Percentiles rank a stretch among this genome's conserved stretches.
Evolutionary conservation across 176 grass and related monocot species (phyloP).

Genomic region (Coix lacrymajobi): DNA sequence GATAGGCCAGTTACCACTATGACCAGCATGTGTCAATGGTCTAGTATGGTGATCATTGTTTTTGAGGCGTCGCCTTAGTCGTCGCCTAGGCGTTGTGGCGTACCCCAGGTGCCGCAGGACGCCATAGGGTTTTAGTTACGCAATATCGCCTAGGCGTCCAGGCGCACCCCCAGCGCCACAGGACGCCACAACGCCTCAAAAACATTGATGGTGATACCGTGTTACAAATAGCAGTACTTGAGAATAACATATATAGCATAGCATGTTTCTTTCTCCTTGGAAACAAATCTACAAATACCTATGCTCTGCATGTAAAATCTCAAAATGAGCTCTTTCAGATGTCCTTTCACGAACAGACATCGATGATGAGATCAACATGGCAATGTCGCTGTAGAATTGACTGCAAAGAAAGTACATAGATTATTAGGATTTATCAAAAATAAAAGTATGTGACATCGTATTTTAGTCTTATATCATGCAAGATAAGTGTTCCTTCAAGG

Average conservation of each 20-base stretch:
- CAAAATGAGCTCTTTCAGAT: conserved; percentile 89
- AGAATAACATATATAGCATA: conserved; percentile 10
- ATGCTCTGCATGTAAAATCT: conserved; percentile 80
- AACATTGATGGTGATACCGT: not conserved
- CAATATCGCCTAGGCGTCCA: too few species aligned
- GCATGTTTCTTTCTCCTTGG: conserved; percentile 29
- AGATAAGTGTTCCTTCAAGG: conserved; percentile 2
- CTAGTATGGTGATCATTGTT: not conserved
- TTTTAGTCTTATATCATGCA: conserved; percentile 6
- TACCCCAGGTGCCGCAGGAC: too few species aligned
- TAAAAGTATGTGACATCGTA: conserved; percentile 13
- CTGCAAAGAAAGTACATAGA: conserved; percentile 39
- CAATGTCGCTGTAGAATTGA: conserved; percentile 80
- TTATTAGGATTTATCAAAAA: conserved; percentile 1
- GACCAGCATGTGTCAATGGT: not conserved
- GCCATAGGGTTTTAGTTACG: too few species aligned
- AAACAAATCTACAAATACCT: conserved; percentile 48
- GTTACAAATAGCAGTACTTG: not conserved
- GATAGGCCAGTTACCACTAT: not conserved
- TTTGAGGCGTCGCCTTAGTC: too few species aligned
- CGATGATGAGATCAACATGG: conserved; percentile 81
- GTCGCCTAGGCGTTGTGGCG: too few species aligned
- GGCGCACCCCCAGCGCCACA: too few species aligned
- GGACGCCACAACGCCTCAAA: too few species aligned
- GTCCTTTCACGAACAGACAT: conserved; percentile 81